Percentiles rank a stretch among this genome's conserved stretches.
These are phyloP conservation scores for Fusarium metavorans DNA, from an alignment of 2,329 filamentous ascomycete species.

Conservation along the genomic window DNA sequence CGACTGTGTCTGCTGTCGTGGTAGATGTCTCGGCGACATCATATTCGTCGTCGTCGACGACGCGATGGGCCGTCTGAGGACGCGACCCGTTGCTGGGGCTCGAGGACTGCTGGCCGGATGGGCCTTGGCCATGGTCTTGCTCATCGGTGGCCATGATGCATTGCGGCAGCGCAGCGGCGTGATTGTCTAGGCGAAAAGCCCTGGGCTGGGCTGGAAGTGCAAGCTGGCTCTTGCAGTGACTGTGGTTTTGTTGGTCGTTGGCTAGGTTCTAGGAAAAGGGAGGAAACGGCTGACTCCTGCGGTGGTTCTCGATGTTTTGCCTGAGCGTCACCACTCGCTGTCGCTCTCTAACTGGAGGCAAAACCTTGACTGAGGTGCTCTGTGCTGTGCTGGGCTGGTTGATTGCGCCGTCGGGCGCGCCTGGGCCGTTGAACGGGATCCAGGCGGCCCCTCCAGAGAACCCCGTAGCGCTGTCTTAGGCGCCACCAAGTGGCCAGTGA, in stretches of 20 bases:
- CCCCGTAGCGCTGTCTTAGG: neutral
- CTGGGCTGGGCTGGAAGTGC: conserved; percentile 11
- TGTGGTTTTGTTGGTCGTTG: conserved; percentile 10
- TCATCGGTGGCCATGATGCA: conserved; percentile 55
- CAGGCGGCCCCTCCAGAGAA: conserved; percentile 13
- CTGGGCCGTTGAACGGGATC: conserved; percentile 12
- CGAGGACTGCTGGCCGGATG: conserved; percentile 23
- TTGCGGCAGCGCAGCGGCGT: conserved; percentile 45
- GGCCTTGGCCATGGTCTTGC: conserved; percentile 38
- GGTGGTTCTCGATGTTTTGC: conserved; percentile 28
- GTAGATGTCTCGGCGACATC: conserved; percentile 32
- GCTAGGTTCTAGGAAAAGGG: conserved; percentile 10
- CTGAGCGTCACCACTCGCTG: conserved; percentile 14
- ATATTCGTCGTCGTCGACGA: conserved; percentile 12
- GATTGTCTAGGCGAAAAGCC: conserved; percentile 10
- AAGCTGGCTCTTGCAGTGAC: conserved; percentile 3
- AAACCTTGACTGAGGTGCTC: conserved; percentile 13
- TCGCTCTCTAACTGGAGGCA: conserved; percentile 30
- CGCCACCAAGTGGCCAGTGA: neutral
- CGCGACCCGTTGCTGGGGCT: conserved; percentile 39
- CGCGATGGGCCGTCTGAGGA: conserved; percentile 44
- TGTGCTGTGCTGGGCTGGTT: neutral
- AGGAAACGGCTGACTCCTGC: conserved; percentile 26
- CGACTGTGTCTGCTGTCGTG: conserved; percentile 27
- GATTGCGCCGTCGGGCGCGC: neutral